phyloP scores from a whole-genome alignment of 495 filamentous ascomycete species.

The Aspergillus bridgeri region DNA sequence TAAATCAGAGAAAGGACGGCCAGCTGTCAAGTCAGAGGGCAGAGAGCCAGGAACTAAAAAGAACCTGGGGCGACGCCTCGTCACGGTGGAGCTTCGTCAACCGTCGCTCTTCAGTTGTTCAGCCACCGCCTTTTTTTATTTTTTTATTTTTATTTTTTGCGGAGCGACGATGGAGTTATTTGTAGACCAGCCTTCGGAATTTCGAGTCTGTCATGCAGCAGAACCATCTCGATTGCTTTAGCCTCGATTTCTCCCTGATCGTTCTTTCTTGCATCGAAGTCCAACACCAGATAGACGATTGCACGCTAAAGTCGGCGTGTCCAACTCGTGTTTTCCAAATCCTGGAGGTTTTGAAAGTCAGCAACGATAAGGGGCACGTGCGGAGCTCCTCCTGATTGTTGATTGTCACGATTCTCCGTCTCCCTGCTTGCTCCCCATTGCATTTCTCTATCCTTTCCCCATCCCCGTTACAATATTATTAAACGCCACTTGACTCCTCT shows the following conservation, averaged over 20 bases:
- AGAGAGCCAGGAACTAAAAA: not conserved
- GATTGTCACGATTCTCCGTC: constrained; percentile 7
- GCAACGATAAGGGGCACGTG: constrained; percentile 4
- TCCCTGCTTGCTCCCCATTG: too few species aligned
- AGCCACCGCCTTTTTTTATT: too few species aligned
- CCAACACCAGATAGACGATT: not conserved
- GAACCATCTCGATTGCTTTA: too few species aligned
- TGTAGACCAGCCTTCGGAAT: constrained; percentile 19
- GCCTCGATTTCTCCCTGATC: not conserved
- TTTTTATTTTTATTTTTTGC: constrained; percentile 28
- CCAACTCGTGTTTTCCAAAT: not conserved
- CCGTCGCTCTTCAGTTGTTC: constrained; percentile 21
- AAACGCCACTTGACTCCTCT: too few species aligned
- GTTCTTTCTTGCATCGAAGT: not conserved
- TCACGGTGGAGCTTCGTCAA: constrained; percentile 4
- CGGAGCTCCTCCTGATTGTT: constrained; percentile 1
- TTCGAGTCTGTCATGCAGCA: not conserved
- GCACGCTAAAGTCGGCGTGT: not conserved
- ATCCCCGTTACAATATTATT: too few species aligned
- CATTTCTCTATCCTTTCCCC: too few species aligned
- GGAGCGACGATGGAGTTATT: not conserved
- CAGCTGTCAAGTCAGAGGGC: not conserved
- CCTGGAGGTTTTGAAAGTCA: too few species aligned
- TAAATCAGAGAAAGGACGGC: not conserved
- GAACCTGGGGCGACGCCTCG: constrained; percentile 15